These are phyloP conservation scores for Pleurotus citrinopileatus DNA, from an alignment of 768 basidiomycete species.

Conservation along the genomic window DNA sequence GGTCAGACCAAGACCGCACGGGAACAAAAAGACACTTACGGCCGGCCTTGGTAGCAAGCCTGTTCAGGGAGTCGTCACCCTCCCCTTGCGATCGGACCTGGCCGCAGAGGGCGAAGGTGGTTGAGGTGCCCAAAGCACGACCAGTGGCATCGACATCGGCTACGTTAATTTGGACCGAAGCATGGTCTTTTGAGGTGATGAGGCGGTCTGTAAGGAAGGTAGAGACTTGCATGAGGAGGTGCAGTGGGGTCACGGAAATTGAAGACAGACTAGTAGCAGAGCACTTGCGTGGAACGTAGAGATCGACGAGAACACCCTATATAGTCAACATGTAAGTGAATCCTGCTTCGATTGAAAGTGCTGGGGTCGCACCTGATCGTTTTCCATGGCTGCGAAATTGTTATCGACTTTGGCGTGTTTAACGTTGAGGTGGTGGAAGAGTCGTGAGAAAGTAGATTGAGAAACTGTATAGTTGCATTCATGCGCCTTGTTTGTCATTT, in stretches of 20 bases:
- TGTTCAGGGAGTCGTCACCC: constrained; percentile 95
- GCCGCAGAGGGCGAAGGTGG: constrained; percentile 93
- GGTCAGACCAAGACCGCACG: not conserved
- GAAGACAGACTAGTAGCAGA: constrained; percentile 85
- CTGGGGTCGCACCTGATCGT: constrained; percentile 72
- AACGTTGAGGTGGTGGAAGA: not conserved
- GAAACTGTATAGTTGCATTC: constrained; percentile 7
- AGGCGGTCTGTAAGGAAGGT: constrained; percentile 64
- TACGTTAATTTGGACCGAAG: constrained; percentile 95
- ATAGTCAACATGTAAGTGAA: constrained; percentile 11
- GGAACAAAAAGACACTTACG: constrained; percentile 53
- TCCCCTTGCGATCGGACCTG: constrained; percentile 94
- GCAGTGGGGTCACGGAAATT: not conserved
- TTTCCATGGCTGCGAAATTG: constrained; percentile 59
- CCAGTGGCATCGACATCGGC: constrained; percentile 92
- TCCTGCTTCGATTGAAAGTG: not conserved
- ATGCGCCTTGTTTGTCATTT: not conserved
- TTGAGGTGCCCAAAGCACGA: constrained; percentile 71
- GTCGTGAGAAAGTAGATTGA: constrained; percentile 2
- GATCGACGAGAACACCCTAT: constrained; percentile 97
- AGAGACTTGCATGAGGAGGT: not conserved
- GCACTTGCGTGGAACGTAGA: constrained; percentile 99
- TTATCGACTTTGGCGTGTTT: not conserved
- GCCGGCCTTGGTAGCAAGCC: constrained; percentile 92
- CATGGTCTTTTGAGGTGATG: constrained; percentile 99